These are phyloP conservation scores for Gracilaria gracilis DNA, from an alignment of 23 red algal species.

Conservation along the genomic window DNA sequence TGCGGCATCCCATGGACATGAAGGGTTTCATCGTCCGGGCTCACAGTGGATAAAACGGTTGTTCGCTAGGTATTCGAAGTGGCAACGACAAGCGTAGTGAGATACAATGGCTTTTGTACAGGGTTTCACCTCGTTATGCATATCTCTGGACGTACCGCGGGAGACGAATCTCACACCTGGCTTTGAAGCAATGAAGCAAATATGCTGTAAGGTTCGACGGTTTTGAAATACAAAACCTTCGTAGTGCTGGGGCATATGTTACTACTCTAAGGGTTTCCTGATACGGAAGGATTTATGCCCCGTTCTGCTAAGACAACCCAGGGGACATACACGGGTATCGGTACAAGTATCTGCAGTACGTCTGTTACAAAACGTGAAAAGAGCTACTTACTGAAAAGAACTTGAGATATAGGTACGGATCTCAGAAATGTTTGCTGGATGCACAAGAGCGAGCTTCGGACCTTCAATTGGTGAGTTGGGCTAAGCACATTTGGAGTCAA, in stretches of 20 bases:
- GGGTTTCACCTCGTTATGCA: neutral
- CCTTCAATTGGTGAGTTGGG: too few relatives aligned
- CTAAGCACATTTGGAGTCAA: too few relatives aligned
- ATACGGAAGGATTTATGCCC: neutral
- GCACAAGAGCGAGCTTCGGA: too few relatives aligned
- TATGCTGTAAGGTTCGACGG: too few relatives aligned
- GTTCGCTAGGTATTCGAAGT: neutral
- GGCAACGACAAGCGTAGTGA: neutral
- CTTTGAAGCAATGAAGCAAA: too few relatives aligned
- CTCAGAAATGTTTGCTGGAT: too few relatives aligned
- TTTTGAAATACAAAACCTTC: too few relatives aligned
- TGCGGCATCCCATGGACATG: neutral
- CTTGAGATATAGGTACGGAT: too few relatives aligned
- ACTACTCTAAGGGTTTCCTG: neutral
- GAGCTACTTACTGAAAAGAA: slow-evolving; percentile 15
- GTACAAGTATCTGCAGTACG: neutral
- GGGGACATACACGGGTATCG: neutral
- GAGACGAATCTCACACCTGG: neutral
- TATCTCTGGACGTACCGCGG: neutral
- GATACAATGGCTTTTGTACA: neutral
- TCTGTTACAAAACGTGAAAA: neutral
- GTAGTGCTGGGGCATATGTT: neutral
- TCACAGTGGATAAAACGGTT: neutral
- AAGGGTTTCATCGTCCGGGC: neutral
- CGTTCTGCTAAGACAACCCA: neutral